Conservation (phyloP, 2,329 filamentous ascomycete species). For the Botrytis aclada region DNA sequence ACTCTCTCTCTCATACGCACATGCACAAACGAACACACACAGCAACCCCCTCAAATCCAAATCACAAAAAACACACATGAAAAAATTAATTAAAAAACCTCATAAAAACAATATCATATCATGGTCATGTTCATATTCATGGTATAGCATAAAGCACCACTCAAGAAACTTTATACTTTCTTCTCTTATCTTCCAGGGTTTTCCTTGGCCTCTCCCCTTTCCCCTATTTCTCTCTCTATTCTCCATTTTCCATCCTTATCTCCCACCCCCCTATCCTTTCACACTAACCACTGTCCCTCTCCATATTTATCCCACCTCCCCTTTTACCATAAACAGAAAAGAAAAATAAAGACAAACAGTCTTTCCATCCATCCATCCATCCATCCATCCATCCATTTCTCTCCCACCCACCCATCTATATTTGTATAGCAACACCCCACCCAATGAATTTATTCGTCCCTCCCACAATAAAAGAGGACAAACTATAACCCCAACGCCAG, state of each 20-base stretch:
- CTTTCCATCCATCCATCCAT: slow-evolving; percentile 4
- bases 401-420: background rate
- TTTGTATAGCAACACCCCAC: slow-evolving; percentile 7
- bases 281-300: background rate
- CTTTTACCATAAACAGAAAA: slow-evolving; percentile 1
- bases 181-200: background rate
- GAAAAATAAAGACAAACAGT: background rate
- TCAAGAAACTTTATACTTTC: background rate
- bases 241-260: background rate
- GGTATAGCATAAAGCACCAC: background rate
- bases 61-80: background rate
- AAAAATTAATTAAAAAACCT: background rate
- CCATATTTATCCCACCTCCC: background rate
- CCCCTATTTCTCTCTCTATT: background rate
- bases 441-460: slow-evolving; percentile 11
- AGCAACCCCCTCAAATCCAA: background rate
- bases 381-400: background rate
- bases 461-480: background rate
- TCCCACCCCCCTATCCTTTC: background rate
- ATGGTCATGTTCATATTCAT: background rate
- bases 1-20: too few relatives aligned
- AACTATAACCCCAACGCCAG: slow-evolving; percentile 11
- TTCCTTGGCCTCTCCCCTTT: background rate
- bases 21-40: background rate
- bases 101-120: background rate